Conservation (phyloP, 495 filamentous ascomycete genomes). For the Margaritispora aquatica region DNA sequence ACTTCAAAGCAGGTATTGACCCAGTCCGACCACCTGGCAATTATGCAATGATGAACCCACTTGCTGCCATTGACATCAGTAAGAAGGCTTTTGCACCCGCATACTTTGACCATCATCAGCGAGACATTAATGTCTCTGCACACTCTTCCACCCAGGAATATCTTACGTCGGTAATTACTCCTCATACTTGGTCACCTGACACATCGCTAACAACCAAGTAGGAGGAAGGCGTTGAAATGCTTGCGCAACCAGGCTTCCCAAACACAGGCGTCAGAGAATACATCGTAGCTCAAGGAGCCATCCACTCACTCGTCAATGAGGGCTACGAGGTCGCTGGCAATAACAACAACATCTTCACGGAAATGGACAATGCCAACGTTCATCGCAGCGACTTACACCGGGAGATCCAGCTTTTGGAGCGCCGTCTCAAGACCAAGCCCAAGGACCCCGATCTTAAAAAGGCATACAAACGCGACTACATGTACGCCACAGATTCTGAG, state of each 20-base stretch:
- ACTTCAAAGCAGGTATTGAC: constrained; percentile 6
- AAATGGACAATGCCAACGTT: not conserved
- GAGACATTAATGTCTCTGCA: not conserved
- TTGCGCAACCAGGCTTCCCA: not conserved
- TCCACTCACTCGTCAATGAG: not conserved
- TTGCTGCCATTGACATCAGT: not conserved
- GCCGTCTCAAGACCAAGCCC: not conserved
- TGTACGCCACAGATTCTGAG: not conserved
- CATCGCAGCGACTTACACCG: not conserved
- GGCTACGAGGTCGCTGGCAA: not conserved
- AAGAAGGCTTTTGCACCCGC: constrained; percentile 1
- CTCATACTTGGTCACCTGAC: too few species aligned
- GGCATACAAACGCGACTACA: too few species aligned
- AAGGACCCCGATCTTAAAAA: not conserved
- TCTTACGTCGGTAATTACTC: constrained; percentile 8
- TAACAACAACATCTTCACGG: not conserved
- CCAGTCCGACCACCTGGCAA: not conserved
- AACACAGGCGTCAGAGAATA: not conserved
- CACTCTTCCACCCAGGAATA: not conserved
- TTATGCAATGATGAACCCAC: not conserved
- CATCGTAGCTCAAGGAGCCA: not conserved
- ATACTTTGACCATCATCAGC: not conserved
- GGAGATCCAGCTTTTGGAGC: not conserved
- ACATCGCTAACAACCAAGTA: not conserved
- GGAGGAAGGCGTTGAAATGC: not conserved